These are phyloP conservation scores for Colletotrichum sp. DNA, from an alignment of 2,329 filamentous ascomycete genomes.

Conservation along the genomic window DNA sequence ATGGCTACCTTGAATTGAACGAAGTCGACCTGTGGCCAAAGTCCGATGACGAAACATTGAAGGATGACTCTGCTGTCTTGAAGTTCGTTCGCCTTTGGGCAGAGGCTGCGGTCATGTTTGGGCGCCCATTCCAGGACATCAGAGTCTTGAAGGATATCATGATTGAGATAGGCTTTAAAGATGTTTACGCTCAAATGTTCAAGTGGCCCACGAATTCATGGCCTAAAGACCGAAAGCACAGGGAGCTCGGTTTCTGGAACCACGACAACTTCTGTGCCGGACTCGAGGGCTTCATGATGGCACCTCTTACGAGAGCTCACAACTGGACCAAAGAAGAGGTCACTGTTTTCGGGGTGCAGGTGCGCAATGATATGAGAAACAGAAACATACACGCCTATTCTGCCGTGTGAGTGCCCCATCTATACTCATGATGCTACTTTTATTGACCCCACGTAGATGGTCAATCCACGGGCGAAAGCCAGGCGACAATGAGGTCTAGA, in stretches of 20 bases:
- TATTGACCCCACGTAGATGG: not conserved
- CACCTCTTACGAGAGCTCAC: slow-evolving; percentile 39
- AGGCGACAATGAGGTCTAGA: not conserved
- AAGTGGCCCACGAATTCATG: slow-evolving; percentile 57
- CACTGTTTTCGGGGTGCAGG: slow-evolving; percentile 23
- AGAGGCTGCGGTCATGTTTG: slow-evolving; percentile 31
- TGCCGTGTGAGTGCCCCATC: slow-evolving; percentile 33
- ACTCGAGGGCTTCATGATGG: slow-evolving; percentile 37
- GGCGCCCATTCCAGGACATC: slow-evolving; percentile 30
- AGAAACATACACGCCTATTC: slow-evolving; percentile 30
- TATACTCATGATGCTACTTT: not conserved
- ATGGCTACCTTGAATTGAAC: slow-evolving; percentile 47
- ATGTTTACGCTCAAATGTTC: slow-evolving; percentile 51
- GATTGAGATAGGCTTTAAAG: slow-evolving; percentile 56
- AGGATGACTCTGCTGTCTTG: slow-evolving; percentile 25
- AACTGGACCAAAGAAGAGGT: slow-evolving; percentile 36
- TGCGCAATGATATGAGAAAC: slow-evolving; percentile 27
- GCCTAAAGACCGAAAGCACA: slow-evolving; percentile 54
- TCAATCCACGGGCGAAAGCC: slow-evolving; percentile 2
- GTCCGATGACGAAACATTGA: slow-evolving; percentile 47
- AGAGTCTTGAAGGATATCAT: slow-evolving; percentile 40
- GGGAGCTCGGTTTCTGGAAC: slow-evolving; percentile 49
- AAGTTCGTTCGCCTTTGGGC: slow-evolving; percentile 34
- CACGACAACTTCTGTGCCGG: slow-evolving; percentile 33
- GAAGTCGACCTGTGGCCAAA: slow-evolving; percentile 42